Evolutionary conservation across 202 grass and related monocot genomes (phyloP), one percentile per base, ranked within the genome.

Genomic region (Setaria italica): DNA sequence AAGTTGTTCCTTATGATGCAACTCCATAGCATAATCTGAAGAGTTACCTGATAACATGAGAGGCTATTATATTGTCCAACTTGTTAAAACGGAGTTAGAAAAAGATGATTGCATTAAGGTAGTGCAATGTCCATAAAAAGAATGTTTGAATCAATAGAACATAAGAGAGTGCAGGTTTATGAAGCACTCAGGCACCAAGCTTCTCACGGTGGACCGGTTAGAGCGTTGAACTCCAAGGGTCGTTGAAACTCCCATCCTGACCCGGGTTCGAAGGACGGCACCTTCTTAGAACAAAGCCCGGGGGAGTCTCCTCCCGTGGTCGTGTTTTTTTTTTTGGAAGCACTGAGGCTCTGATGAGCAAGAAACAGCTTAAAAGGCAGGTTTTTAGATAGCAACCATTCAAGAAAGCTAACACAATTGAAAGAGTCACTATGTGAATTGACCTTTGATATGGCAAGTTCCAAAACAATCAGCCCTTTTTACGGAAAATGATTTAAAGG

Each of bases 1-100:
- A 85, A 94, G 92, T 76, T 99, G 97, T 80, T 96, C 97, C 78
- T 99, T 99, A 77, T 96, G 97, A 91, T 92, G 95, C 81, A 99
- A 87, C 80, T 99, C 93, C 91, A 94, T 86, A 70, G 88, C 84
- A 90, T 94, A 96, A 83, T 99, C 94, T 49, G 94, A 84, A 67
- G 78, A 90, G 87, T 89, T 86, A 78, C 97, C 97, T 96, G 88
- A 77, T 76, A 70, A 72, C 46, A 70, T 4, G 11, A 90, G 56
- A 66, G 48, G 87, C 82, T 71, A 86, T 85, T 45, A 79, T 9
- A 63, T 4, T 51, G 20, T 13, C 55, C 21, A 85, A 76, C 7
- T 72, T 56, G 53, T 21, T 30, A 68, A 82, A 70, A 67, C 20
- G 20, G 43, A 50, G 6, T 62, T 43, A 19, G 25, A 58, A 72